These are phyloP conservation scores for Jaapia argillacea DNA, from an alignment of 768 basidiomycete species.

Conservation along the genomic window DNA sequence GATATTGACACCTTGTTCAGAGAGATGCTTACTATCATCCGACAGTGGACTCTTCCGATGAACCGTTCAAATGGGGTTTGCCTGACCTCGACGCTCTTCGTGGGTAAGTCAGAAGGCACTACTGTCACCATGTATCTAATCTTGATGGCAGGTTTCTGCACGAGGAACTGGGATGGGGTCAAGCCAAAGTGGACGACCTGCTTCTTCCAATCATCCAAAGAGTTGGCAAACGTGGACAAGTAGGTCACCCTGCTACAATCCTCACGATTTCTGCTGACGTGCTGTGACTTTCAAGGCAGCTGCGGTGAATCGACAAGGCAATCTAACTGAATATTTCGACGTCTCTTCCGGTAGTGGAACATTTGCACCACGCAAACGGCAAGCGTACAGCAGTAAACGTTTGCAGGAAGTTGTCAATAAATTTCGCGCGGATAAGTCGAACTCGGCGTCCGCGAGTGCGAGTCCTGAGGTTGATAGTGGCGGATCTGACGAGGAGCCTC, in stretches of 20 bases:
- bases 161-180: conserved; percentile 75
- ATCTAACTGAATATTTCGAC: conserved; percentile 68
- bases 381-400: conserved; percentile 79
- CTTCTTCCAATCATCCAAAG: conserved; percentile 88
- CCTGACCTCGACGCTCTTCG: conserved; percentile 94
- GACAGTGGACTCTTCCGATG: conserved; percentile 81
- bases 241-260: conserved; percentile 16
- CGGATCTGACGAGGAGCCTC: conserved; percentile 15
- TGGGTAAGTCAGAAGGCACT: conserved; percentile 34
- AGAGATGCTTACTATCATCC: conserved; percentile 92
- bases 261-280: conserved; percentile 1
- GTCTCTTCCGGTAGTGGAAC: conserved; percentile 56
- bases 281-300: conserved; percentile 31
- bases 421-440: conserved; percentile 45
- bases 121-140: conserved; percentile 2
- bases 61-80: conserved; percentile 93
- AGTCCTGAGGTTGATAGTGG: conserved; percentile 9
- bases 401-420: conserved; percentile 81
- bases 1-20: conserved; percentile 16
- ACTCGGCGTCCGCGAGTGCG: conserved; percentile 2
- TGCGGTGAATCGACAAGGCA: conserved; percentile 67
- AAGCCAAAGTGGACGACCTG: conserved; percentile 79
- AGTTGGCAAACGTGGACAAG: conserved; percentile 76
- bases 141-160: conserved; percentile 45
- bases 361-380: conserved; percentile 67